Evolutionary conservation across 176 grass and related monocot species (phyloP).

Genomic region (Paspalum notatum): DNA sequence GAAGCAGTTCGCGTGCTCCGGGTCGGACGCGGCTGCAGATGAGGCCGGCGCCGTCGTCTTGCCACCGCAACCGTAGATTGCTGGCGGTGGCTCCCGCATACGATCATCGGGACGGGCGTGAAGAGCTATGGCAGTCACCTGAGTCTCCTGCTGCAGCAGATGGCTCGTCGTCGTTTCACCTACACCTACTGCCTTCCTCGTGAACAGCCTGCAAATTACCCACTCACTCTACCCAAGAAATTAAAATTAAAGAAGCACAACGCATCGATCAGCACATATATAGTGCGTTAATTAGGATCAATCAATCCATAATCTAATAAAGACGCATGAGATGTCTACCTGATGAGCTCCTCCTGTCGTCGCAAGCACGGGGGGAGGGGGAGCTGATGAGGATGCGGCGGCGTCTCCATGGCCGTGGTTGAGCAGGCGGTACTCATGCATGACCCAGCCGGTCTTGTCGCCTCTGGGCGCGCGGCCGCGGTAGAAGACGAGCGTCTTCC

Average conservation of each 20-base stretch:
- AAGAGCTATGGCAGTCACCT: not conserved
- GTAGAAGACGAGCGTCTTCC: constrained; percentile 99
- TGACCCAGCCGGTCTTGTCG: constrained; percentile 70
- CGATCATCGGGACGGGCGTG: not conserved
- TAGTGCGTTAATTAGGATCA: too few species aligned
- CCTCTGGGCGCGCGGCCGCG: constrained; percentile 77
- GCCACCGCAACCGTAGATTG: not conserved
- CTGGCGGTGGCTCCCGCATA: not conserved
- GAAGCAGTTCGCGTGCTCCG: not conserved
- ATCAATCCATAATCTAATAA: too few species aligned
- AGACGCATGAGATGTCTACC: not conserved
- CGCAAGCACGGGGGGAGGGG: not conserved
- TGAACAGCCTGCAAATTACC: constrained; percentile 33
- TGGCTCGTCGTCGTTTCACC: not conserved
- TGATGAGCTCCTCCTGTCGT: not conserved
- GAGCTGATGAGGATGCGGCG: too few species aligned
- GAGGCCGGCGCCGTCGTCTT: too few species aligned
- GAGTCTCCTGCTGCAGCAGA: too few species aligned
- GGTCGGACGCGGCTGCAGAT: not conserved
- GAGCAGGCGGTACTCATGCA: constrained; percentile 74
- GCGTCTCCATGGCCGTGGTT: not conserved
- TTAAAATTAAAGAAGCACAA: not conserved
- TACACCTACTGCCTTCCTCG: not conserved
- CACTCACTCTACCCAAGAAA: constrained; percentile 18
- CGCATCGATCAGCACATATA: too few species aligned